Conservation (phyloP, 352 stramenopile species). For the Globisporangium okanoganense region DNA sequence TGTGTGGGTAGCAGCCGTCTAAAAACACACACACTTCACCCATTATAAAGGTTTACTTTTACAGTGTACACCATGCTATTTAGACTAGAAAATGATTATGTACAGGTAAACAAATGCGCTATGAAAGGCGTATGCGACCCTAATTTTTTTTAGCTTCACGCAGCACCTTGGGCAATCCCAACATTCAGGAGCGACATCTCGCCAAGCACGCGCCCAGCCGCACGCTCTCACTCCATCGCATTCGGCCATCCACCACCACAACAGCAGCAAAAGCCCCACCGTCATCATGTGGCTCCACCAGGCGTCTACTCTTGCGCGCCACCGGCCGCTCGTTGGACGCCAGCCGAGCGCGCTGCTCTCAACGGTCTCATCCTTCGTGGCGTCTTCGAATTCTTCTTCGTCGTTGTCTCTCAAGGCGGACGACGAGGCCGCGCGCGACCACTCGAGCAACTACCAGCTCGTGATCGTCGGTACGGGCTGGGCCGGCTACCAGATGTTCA, state of each 20-base stretch:
- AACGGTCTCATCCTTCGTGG: not conserved
- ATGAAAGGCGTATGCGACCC: not conserved
- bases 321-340: not conserved
- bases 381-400: not conserved
- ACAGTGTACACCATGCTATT: no score
- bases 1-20: not conserved
- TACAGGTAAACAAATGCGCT: not conserved
- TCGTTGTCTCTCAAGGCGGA: no score
- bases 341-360: not conserved
- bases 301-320: not conserved
- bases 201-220: not conserved
- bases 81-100: not conserved
- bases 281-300: not conserved
- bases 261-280: not conserved
- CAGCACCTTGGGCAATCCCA: not conserved
- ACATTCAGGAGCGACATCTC: not conserved
- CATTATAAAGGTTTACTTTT: no score
- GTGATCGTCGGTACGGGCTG: constrained; percentile 77
- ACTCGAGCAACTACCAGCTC: constrained; percentile 57
- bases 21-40: not conserved
- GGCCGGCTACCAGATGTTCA: constrained; percentile 77
- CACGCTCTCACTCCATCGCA: not conserved
- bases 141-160: not conserved
- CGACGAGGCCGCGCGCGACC: no score
- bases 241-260: not conserved